Conservation (phyloP, 1,139 yeast species). For the Kodamaea ohmeri region DNA sequence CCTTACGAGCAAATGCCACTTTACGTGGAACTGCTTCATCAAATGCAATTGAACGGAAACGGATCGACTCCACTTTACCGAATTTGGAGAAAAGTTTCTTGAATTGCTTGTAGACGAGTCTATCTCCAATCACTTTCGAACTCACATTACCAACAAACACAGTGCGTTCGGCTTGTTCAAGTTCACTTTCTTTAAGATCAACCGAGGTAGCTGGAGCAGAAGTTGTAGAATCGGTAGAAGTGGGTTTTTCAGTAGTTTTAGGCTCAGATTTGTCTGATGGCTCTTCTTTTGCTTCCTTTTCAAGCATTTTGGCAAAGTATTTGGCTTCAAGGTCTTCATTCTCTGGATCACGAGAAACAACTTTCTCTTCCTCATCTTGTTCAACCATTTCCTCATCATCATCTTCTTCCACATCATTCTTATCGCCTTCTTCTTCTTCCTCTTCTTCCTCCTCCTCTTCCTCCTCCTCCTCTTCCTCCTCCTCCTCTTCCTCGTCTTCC, state of each 20-base stretch:
- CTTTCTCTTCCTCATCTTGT: too few relatives aligned
- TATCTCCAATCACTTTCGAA: slow-evolving; percentile 60
- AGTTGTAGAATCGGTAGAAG: slow-evolving; percentile 12
- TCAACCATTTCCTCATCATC: slow-evolving; percentile 17
- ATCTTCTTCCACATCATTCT: slow-evolving; percentile 7
- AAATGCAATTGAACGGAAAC: slow-evolving; percentile 92
- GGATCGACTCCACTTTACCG: slow-evolving; percentile 68
- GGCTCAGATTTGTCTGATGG: slow-evolving; percentile 16
- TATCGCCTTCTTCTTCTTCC: slow-evolving; percentile 7
- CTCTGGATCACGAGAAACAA: slow-evolving; percentile 16
- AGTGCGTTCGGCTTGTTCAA: slow-evolving; percentile 84
- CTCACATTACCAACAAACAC: slow-evolving; percentile 88
- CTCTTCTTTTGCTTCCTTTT: slow-evolving; percentile 13
- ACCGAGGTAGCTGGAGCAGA: slow-evolving; percentile 29
- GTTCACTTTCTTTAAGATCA: slow-evolving; percentile 63
- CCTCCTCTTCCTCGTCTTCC: slow-evolving; percentile 18
- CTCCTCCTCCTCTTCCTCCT: slow-evolving; percentile 15
- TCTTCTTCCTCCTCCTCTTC: slow-evolving; percentile 16
- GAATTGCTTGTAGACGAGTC: slow-evolving; percentile 58
- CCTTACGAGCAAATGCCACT: slow-evolving; percentile 82
- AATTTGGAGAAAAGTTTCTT: slow-evolving; percentile 55
- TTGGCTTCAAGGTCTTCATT: slow-evolving; percentile 48
- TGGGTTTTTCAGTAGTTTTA: slow-evolving; percentile 27
- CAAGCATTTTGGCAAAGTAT: slow-evolving; percentile 42
- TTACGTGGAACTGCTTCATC: slow-evolving; percentile 87